A percentile compares a stretch with the other conserved stretches of the same genome.
Evolutionary conservation across 169 alveolate species (phyloP).

Genomic region (Plasmodium cynomolgi): DNA sequence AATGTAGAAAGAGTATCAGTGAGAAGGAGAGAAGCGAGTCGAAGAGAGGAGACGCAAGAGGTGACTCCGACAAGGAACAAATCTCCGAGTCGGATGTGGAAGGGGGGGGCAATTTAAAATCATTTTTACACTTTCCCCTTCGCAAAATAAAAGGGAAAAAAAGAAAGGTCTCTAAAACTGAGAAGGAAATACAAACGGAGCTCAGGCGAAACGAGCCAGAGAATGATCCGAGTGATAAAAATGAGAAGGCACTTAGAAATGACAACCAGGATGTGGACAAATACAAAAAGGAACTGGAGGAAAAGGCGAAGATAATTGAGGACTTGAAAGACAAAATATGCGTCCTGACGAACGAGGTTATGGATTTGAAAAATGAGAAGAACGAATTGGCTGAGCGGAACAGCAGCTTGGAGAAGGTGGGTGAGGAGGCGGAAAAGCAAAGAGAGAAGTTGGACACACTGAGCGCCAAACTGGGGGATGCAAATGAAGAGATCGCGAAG

Average conservation of each 20-base stretch:
- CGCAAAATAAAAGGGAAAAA: conserved; percentile 2
- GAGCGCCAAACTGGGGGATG: neutral
- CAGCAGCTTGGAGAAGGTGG: neutral
- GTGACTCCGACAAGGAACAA: conserved; percentile 16
- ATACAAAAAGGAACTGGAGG: conserved; percentile 14
- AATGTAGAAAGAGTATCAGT: neutral
- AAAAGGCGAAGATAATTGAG: conserved; percentile 7
- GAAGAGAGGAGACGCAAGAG: neutral
- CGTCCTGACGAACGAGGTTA: conserved; percentile 18
- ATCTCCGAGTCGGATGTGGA: conserved; percentile 29
- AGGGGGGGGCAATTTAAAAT: conserved; percentile 30
- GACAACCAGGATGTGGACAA: neutral
- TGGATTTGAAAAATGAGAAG: conserved; percentile 42
- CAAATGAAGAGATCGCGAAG: neutral
- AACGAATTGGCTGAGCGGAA: conserved; percentile 36
- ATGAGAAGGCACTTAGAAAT: neutral
- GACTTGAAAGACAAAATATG: conserved; percentile 39
- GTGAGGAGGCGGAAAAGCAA: neutral
- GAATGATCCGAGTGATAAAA: neutral
- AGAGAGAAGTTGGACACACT: neutral
- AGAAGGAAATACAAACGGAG: conserved; percentile 10
- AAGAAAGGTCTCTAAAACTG: neutral
- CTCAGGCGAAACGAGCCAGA: neutral
- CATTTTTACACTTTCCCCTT: conserved; percentile 11
- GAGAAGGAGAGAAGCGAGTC: neutral